Conservation (phyloP, 1,284 basidiomycete genomes). For the Psilocybe mexicana region DNA sequence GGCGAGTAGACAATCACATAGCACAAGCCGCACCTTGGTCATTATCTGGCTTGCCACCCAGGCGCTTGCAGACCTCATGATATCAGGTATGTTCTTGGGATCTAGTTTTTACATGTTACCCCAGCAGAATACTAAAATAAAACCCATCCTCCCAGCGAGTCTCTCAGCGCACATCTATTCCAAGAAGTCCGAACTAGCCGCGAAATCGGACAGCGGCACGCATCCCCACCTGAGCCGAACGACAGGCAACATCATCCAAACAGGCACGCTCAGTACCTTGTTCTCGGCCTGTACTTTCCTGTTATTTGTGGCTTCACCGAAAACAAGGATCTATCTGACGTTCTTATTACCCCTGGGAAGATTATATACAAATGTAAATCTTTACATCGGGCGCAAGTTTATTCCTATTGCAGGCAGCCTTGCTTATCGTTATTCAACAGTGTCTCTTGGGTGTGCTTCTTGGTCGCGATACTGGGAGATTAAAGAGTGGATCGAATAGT, state of each 20-base stretch:
- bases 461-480: not conserved
- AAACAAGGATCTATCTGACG: conserved; percentile 18
- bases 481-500: not conserved
- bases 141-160: not conserved
- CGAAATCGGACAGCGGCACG: not conserved
- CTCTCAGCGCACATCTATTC: not conserved
- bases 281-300: conserved; percentile 22
- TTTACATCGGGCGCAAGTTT: not conserved
- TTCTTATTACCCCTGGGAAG: conserved; percentile 25
- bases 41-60: conserved; percentile 12
- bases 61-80: conserved; percentile 5
- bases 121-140: too few relatives aligned
- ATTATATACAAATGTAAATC: conserved; percentile 24
- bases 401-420: not conserved
- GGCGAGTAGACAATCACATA: not conserved
- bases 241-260: conserved; percentile 15
- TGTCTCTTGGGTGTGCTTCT: not conserved
- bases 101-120: too few relatives aligned
- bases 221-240: conserved; percentile 6
- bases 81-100: conserved; percentile 10
- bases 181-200: not conserved
- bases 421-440: not conserved
- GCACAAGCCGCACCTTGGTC: conserved; percentile 1
- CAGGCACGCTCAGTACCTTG: conserved; percentile 15
- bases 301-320: conserved; percentile 14